phyloP scores from a whole-genome alignment of 148 eudicot genomes.

The Vaccinium macrocarpon region DNA sequence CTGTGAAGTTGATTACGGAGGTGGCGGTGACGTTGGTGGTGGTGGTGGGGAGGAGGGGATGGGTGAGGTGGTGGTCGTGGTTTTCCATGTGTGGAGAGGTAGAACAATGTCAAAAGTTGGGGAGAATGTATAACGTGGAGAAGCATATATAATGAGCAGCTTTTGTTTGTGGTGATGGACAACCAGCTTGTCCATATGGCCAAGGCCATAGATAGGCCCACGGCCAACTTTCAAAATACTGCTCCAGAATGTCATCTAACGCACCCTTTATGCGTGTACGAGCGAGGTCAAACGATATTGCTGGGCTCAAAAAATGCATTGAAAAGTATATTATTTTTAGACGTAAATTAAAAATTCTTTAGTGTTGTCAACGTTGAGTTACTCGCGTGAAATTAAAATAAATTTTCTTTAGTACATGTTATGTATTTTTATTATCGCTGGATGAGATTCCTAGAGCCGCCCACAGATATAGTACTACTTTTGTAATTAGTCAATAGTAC shows the following conservation, averaged over 20 bases:
- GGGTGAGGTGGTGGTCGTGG: conserved; percentile 30
- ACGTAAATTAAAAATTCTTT: no score
- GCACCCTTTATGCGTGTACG: neutral
- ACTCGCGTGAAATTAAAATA: no score
- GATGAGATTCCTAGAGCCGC: no score
- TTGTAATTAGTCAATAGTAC: no score
- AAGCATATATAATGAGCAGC: neutral
- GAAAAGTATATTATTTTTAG: no score
- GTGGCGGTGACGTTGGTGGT: conserved; percentile 13
- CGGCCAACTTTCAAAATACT: neutral
- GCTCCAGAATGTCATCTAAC: neutral
- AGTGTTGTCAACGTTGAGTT: no score
- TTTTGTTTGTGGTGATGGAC: neutral
- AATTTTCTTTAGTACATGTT: no score
- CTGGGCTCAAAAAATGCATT: no score
- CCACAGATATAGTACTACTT: no score
- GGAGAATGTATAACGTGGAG: neutral
- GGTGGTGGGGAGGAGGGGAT: conserved; percentile 27
- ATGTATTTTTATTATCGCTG: no score
- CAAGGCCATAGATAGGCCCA: neutral
- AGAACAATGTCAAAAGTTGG: neutral
- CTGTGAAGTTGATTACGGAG: neutral
- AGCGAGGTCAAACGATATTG: no score
- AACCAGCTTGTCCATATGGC: neutral
- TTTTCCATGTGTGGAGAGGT: conserved; percentile 30